phyloP scores from a whole-genome alignment of 2,329 filamentous ascomycete species.

The Aspergillus intermedius region DNA sequence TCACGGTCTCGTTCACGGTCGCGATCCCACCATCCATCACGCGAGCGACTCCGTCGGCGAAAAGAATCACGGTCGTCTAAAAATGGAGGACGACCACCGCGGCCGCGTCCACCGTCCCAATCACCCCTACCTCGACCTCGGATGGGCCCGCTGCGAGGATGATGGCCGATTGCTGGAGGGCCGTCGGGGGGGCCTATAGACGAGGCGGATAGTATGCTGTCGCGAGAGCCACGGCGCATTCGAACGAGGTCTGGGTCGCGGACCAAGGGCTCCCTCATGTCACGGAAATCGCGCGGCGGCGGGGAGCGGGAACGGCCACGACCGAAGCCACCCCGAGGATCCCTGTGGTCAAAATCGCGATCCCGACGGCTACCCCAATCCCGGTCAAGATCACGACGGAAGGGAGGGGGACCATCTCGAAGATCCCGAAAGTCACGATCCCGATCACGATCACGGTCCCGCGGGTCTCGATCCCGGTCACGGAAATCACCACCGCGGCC shows the following conservation, averaged over 20 bases:
- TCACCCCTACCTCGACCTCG: conserved; percentile 40
- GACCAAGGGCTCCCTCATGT: conserved; percentile 28
- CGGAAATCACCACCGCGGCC: conserved; percentile 27
- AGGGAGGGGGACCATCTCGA: conserved; percentile 36
- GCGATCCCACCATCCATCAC: conserved; percentile 39
- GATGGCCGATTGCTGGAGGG: conserved; percentile 25
- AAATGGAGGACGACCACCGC: conserved; percentile 32
- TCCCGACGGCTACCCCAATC: conserved; percentile 42
- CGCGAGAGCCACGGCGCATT: conserved; percentile 39
- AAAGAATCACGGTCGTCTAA: conserved; percentile 39
- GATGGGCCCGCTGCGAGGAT: conserved; percentile 31
- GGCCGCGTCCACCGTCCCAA: conserved; percentile 38
- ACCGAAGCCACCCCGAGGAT: conserved; percentile 38
- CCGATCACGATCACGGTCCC: conserved; percentile 41
- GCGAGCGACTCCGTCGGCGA: conserved; percentile 38
- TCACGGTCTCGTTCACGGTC: conserved; percentile 31
- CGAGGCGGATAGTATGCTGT: conserved; percentile 35
- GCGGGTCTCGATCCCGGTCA: conserved; percentile 58
- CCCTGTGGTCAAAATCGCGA: conserved; percentile 40
- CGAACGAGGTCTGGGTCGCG: conserved; percentile 35
- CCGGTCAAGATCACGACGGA: conserved; percentile 37
- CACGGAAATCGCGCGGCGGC: conserved; percentile 34
- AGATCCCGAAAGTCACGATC: conserved; percentile 34
- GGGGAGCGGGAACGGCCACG: conserved; percentile 42
- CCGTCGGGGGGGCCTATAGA: conserved; percentile 32